Base-by-base conservation (phyloP, 306 rosid genomes). In the Sindora glabra region DNA sequence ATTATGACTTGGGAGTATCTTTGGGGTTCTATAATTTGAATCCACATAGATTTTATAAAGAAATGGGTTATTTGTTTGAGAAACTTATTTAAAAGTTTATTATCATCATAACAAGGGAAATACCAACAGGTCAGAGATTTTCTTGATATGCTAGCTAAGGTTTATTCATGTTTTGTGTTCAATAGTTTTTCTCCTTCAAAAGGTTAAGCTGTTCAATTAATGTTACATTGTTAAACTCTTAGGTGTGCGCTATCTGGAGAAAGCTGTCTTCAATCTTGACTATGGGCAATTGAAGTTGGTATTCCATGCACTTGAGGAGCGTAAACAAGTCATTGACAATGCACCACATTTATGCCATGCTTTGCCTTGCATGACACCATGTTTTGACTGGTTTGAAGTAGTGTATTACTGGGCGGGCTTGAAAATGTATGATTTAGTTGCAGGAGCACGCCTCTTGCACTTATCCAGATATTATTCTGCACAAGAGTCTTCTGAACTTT, bases 201-300 rank as follows among this genome's bases (percentile, higher is more conserved):
- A 12, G n/a, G 3, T 10, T n/a, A 10, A 3, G 8, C 21, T 38
- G 48, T 39, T 12, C 22, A 6, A 37, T 15, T 6, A 67, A 65
- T 46, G 10, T 47, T 56, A 50, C 23, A 33, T 39, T 30, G 59
- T 58, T 62, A 44, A 41, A 62, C 42, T 36, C 36, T 68, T 49
- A 94, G 99, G 99, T 25, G 99, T 94, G 36, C 86, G 99, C 19
- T 94, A 94, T 72, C 79, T 94, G 86, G 99, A 94, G 90, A 94
- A 94, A 75, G 99, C 99, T 5, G 94, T 94, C 32, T 86, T 94
- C 64, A 94, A 77, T 74, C 66, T 94, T 55, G 99, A 94, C 81
- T 94, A 86, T 44, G 96, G 96, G 37, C 97, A 89, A 78, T 75
- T 89, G 81, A 94, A 89, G 73, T 62, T 94, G 81, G 99, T 94